Evolutionary conservation across 2,329 filamentous ascomycete genomes (phyloP), one percentile per base, ranked within the genome.

Genomic region (Talaromyces verruculosus): DNA sequence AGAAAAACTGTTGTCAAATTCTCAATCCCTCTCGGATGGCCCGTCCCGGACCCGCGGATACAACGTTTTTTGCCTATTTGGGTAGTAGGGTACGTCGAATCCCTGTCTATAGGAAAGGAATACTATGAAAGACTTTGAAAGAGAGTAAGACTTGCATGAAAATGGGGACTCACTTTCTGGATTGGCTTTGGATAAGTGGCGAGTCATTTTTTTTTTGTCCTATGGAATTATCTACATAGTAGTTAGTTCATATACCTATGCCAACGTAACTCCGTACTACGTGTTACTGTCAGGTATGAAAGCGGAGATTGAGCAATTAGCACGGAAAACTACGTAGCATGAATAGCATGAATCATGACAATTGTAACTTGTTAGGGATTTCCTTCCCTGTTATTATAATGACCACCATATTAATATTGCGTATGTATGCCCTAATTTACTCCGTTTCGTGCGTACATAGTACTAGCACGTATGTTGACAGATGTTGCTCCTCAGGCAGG

Each of bases 261-360:
- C n/a, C n/a, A n/a, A n/a, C n/a, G n/a, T n/a, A n/a, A n/a, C n/a
- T n/a, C n/a, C n/a, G n/a, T n/a, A n/a, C n/a, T n/a, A n/a, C n/a
- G n/a, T n/a, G n/a, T n/a, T n/a, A n/a, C n/a, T n/a, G n/a, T n/a
- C n/a, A n/a, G n/a, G n/a, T n/a, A n/a, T n/a, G n/a, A n/a, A n/a
- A n/a, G 45, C 45, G 45, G 13, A 51, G 47, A 51, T 30, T 51
- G 25, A n/a, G 25, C 13, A 11, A 51, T 15, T 10, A 5, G 17
- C 47, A 17, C 5, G 47, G 2, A 3, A 2, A 25, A 51, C 11
- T 28, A 43, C 4, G n/a, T 45, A 17, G 47, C 47, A 51, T 51
- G 47, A 51, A n/a, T 45, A 17, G 47, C 47, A 51, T 51, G 47
- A 51, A n/a, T 51, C 47, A 51, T 51, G 47, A n/a, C 47, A 30